Base-by-base conservation (phyloP, 495 filamentous ascomycete genomes). In the Annulohypoxylon moriforme region DNA sequence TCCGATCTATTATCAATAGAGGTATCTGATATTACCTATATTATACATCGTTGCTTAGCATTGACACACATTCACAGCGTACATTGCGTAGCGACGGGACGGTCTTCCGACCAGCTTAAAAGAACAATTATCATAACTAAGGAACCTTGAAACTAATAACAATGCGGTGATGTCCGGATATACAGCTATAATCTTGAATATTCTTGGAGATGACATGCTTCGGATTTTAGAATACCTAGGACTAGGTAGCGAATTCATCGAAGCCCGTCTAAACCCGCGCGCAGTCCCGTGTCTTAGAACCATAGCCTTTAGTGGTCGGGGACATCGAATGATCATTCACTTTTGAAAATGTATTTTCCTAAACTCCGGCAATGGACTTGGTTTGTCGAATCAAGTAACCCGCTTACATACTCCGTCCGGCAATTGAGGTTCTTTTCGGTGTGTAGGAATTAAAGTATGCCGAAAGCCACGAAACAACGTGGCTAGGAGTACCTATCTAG, bases 351-450 rank as follows among this genome's bases (percentile, higher is more conserved):
- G 14, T 60, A 73, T 73, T 63, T 44, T 59, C 62, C 66, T 73
- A 66, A 73, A 66, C 47, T 69, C 71, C 71, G 71, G 34, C n/a
- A 29, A 50, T 24, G 33, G 60, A 70, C 18, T 16, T 42, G 61
- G 11, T 27, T 49, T 10, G 46, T 63, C 59, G 33, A 55, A 60
- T 64, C 63, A 64, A n/a, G 44, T 64, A 16, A 40, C 9, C 1
- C 42, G 53, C 50, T 47, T 59, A 62, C 58, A 40, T 63, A 58
- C 50, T 49, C 33, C 61, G 22, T 40, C n/a, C 61, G 33, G 31
- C 36, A 22, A 20, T 31, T 24, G 16, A 10, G 1, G 10, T 55
- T 46, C 16, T 40, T 31, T 44, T 60, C 53, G 61, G 60, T 59
- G 55, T 65, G 4, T 34, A 34, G 52, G n/a, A 40, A 25, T 27